These are phyloP conservation scores for Trichoderma erinaceum DNA, from an alignment of 495 filamentous ascomycete genomes.

Conservation along the genomic window DNA sequence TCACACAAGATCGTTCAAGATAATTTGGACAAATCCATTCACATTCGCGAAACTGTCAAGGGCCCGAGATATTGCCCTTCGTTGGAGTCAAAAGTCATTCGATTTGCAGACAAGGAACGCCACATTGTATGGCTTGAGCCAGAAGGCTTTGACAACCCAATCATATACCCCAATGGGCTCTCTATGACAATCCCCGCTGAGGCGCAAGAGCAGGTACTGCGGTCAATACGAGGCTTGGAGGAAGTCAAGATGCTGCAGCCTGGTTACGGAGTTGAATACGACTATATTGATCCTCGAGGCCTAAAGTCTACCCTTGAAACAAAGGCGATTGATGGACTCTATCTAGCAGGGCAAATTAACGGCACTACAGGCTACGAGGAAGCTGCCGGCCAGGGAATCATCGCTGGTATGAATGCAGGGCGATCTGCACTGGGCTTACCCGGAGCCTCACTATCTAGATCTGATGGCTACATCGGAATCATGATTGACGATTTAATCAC, in stretches of 20 bases:
- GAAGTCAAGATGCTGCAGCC: conserved; percentile 90
- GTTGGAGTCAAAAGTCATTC: conserved; percentile 87
- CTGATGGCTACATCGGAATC: conserved; percentile 93
- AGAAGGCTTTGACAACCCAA: conserved; percentile 84
- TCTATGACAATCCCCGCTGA: conserved; percentile 92
- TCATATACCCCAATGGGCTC: conserved; percentile 94
- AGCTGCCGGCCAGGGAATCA: conserved; percentile 85
- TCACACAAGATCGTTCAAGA: conserved; percentile 79
- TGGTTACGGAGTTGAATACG: conserved; percentile 97
- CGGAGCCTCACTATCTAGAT: conserved; percentile 64
- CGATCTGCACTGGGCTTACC: conserved; percentile 60
- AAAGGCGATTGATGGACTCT: conserved; percentile 83
- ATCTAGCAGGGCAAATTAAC: conserved; percentile 95
- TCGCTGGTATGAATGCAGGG: conserved; percentile 92
- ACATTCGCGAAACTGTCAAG: conserved; percentile 92
- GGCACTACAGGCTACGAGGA: conserved; percentile 98
- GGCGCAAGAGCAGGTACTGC: conserved; percentile 76
- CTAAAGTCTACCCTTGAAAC: conserved; percentile 85
- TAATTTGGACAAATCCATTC: conserved; percentile 87
- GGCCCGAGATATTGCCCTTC: conserved; percentile 95
- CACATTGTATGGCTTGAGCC: conserved; percentile 97
- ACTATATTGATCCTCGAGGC: conserved; percentile 92
- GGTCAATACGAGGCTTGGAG: conserved; percentile 79
- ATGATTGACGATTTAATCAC: conserved; percentile 99
- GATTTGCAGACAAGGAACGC: conserved; percentile 67